Conservation (phyloP, 2,329 filamentous ascomycete species). For the Alternaria ethzedia region DNA sequence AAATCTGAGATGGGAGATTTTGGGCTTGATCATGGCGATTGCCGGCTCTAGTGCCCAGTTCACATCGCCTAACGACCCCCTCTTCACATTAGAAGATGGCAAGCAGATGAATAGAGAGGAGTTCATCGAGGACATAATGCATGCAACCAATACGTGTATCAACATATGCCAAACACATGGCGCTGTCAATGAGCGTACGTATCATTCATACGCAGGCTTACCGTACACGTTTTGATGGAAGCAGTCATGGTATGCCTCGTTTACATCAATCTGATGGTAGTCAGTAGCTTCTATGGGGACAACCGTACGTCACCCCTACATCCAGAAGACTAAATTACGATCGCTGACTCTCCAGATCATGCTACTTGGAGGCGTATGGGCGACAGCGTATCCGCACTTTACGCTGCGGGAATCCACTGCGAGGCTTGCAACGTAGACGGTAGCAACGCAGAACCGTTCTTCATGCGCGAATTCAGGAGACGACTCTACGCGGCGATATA, state of each 20-base stretch:
- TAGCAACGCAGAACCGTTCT: conserved; percentile 31
- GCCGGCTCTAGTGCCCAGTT: conserved; percentile 41
- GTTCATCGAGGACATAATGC: conserved; percentile 44
- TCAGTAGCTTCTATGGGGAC: conserved; percentile 44
- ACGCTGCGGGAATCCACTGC: conserved; percentile 45
- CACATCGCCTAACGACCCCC: conserved; percentile 36
- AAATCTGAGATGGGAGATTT: conserved; percentile 44
- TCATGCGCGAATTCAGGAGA: conserved; percentile 40
- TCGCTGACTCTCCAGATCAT: conserved; percentile 36
- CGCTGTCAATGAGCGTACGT: conserved; percentile 40
- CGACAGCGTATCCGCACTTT: conserved; percentile 36
- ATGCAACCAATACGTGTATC: conserved; percentile 46
- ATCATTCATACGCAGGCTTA: neutral
- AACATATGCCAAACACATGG: conserved; percentile 44
- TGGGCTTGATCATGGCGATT: conserved; percentile 39
- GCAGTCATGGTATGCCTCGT: conserved; percentile 44
- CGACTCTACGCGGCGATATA: conserved; percentile 39
- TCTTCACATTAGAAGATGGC: conserved; percentile 42
- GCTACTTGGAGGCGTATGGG: conserved; percentile 43
- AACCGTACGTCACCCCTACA: conserved; percentile 33
- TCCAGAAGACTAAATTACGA: neutral
- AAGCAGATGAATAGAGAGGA: conserved; percentile 37
- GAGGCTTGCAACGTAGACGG: conserved; percentile 35
- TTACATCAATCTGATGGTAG: conserved; percentile 39
- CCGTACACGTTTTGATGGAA: neutral